Evolutionary conservation across 345 rosid genomes (phyloP).

Genomic region (Capsella bursapastoris): DNA sequence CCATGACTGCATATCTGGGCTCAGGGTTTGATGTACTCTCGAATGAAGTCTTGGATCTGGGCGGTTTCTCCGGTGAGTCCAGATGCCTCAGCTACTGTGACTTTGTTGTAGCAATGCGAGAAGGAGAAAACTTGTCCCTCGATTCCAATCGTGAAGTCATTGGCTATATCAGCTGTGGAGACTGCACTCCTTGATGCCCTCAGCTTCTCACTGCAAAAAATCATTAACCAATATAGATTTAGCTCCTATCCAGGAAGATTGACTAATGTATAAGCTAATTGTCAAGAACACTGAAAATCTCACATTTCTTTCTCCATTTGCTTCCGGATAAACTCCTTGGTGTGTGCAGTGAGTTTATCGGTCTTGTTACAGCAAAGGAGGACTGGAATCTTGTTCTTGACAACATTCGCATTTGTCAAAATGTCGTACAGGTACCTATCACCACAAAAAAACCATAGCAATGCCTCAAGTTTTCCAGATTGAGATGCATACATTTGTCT

Average conservation of each 20-base stretch:
- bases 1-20: constrained; percentile 7
- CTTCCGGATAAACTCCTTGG: constrained; percentile 86
- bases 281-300: constrained; percentile 19
- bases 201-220: constrained; percentile 27
- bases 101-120: constrained; percentile 75
- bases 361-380: constrained; percentile 93
- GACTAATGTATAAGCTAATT: neutral
- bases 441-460: constrained; percentile 17
- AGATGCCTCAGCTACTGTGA: constrained; percentile 76
- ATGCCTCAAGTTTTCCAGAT: neutral
- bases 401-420: constrained; percentile 76
- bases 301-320: constrained; percentile 99
- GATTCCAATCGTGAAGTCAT: constrained; percentile 76
- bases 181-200: constrained; percentile 68
- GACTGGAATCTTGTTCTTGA: constrained; percentile 78
- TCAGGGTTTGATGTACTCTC: constrained; percentile 74
- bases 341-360: constrained; percentile 96
- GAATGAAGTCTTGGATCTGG: constrained; percentile 70
- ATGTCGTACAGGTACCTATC: constrained; percentile 86
- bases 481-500: constrained; percentile 15
- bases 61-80: constrained; percentile 72
- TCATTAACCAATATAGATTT: neutral
- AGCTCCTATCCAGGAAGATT: neutral
- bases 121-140: constrained; percentile 76
- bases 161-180: constrained; percentile 83